These are phyloP conservation scores for Talaromyces pinophilus DNA, from an alignment of 2,329 filamentous ascomycete species.

Conservation along the genomic window DNA sequence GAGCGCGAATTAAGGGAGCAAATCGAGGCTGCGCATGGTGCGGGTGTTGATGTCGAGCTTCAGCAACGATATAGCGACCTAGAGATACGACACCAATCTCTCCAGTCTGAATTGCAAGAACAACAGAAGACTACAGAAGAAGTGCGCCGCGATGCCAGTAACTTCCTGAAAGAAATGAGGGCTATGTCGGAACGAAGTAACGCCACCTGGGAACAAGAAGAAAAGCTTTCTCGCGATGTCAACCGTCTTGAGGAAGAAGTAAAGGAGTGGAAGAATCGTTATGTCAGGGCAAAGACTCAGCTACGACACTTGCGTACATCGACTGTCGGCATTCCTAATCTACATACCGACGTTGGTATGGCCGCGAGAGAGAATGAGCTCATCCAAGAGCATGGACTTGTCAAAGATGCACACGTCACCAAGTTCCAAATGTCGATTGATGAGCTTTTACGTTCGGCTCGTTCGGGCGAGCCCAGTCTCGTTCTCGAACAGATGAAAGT, in stretches of 20 bases:
- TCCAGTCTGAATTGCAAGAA: conserved; percentile 65
- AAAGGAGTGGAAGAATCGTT: conserved; percentile 86
- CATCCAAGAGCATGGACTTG: conserved; percentile 69
- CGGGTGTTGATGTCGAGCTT: conserved; percentile 55
- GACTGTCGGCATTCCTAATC: conserved; percentile 67
- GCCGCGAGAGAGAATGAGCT: conserved; percentile 72
- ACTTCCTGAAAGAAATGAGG: conserved; percentile 87
- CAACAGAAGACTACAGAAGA: conserved; percentile 85
- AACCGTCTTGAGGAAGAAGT: conserved; percentile 78
- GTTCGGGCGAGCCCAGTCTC: conserved; percentile 69
- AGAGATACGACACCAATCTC: conserved; percentile 65
- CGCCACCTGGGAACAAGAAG: conserved; percentile 77
- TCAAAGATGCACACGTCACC: conserved; percentile 90
- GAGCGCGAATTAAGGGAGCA: conserved; percentile 65
- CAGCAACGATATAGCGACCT: conserved; percentile 60
- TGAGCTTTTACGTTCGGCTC: conserved; percentile 77
- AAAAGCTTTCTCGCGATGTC: conserved; percentile 73
- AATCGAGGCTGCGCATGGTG: conserved; percentile 50
- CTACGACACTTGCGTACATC: conserved; percentile 77
- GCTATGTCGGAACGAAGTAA: conserved; percentile 77
- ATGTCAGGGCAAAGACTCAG: conserved; percentile 84
- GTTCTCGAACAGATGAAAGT: conserved; percentile 84
- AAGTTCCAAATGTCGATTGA: conserved; percentile 95
- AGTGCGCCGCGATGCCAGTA: conserved; percentile 78
- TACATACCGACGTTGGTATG: conserved; percentile 42